Percentiles rank a stretch among this genome's conserved stretches.
These are phyloP conservation scores for Tylopilus plumbeoviolaceoides DNA, from an alignment of 768 basidiomycete species.

Conservation along the genomic window DNA sequence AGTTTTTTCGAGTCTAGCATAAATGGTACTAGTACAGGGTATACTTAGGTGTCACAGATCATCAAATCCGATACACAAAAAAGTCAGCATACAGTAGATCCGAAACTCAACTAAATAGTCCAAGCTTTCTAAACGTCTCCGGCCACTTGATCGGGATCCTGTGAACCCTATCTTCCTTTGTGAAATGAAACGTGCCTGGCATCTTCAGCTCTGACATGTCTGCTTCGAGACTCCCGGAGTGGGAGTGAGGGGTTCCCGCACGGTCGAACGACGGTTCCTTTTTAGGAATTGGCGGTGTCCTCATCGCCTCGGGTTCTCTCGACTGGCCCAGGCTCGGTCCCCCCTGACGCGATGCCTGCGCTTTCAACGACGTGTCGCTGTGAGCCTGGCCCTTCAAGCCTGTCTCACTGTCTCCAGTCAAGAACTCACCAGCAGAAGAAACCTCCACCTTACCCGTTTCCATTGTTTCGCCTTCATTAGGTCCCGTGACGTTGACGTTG, in stretches of 20 bases:
- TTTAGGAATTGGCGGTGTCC: not conserved
- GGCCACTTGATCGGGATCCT: slow-evolving; percentile 16
- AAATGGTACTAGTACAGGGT: not conserved
- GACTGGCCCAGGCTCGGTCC: not conserved
- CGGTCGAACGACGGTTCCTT: not conserved
- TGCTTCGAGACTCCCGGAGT: slow-evolving; percentile 25
- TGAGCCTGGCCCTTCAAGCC: slow-evolving; percentile 11
- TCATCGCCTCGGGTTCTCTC: slow-evolving; percentile 3
- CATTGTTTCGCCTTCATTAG: slow-evolving; percentile 23
- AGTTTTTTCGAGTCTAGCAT: not conserved
- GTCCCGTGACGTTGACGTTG: slow-evolving; percentile 37
- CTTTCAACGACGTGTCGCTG: not conserved
- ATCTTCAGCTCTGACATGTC: slow-evolving; percentile 38
- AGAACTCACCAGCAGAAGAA: slow-evolving; percentile 16
- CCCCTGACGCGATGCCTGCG: not conserved
- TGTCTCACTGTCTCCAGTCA: slow-evolving; percentile 17
- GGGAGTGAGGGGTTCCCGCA: slow-evolving; percentile 5
- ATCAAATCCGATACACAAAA: not conserved
- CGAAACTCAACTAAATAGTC: slow-evolving; percentile 19
- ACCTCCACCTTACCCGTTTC: slow-evolving; percentile 23
- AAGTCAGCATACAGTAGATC: not conserved
- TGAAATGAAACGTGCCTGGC: slow-evolving; percentile 49
- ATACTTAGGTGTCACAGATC: not conserved
- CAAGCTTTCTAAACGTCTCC: slow-evolving; percentile 20
- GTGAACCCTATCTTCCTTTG: slow-evolving; percentile 1